Percentiles rank a stretch among this genome's conserved stretches.
phyloP scores from a whole-genome alignment of 2,329 filamentous ascomycete species.

The Elsinoe arachidis region DNA sequence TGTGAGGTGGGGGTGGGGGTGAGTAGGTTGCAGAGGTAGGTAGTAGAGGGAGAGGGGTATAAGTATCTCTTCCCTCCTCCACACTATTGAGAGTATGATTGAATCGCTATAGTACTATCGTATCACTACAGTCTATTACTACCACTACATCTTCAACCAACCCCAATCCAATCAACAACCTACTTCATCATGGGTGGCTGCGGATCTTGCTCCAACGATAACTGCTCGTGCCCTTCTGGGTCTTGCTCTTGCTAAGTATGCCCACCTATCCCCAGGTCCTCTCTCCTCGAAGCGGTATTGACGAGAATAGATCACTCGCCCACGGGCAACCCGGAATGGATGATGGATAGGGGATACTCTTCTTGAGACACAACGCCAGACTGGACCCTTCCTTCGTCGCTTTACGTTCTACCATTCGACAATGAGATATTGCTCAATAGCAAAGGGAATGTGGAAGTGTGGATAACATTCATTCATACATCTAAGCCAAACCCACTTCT shows the following conservation, averaged over 20 bases:
- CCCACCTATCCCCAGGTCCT: background rate
- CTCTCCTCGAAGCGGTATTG: background rate
- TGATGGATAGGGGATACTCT: background rate
- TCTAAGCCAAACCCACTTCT: background rate
- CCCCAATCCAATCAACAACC: constrained; percentile 16
- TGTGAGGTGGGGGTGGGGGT: background rate
- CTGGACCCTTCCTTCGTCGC: background rate
- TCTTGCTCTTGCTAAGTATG: constrained; percentile 26
- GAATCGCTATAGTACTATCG: no score
- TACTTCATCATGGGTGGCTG: constrained; percentile 26
- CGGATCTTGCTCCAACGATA: constrained; percentile 23
- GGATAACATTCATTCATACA: constrained; percentile 12
- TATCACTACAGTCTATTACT: background rate
- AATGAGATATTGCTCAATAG: background rate
- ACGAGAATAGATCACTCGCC: background rate
- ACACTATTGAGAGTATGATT: no score
- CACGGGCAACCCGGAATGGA: background rate
- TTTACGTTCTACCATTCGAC: background rate
- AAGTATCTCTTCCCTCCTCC: constrained; percentile 1
- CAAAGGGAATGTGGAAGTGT: background rate
- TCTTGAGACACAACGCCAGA: background rate
- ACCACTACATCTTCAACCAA: constrained; percentile 15
- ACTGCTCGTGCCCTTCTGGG: constrained; percentile 23
- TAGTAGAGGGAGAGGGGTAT: constrained; percentile 1
- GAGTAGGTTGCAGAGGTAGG: background rate